Base-by-base conservation (phyloP, 306 rosid species). In the Sophora flavescens region DNA sequence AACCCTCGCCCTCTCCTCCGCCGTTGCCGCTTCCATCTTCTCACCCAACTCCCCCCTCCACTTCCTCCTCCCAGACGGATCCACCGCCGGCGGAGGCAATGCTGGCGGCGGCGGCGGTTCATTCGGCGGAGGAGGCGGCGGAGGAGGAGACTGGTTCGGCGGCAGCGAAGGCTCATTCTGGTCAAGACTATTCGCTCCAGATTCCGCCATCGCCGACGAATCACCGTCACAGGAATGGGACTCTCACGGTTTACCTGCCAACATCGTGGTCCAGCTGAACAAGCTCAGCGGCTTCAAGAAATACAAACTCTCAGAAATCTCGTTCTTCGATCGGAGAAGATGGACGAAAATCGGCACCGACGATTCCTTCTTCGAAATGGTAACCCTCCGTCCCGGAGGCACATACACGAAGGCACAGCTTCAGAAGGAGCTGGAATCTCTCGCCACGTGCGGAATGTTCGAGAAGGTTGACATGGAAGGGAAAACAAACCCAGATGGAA, bases 381-480 rank as follows among this genome's bases (percentile, higher is more conserved):
- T 89, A 17, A 87, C 94, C 0, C 75, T 91, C 60, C 77, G 91
- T 26, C 87, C 92, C 0, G 88, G 89, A 2, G 90, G 91, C 9
- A 32, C 83, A 7, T 91, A 91, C 83, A 81, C 92, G 16, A 91
- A 88, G 72, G 79, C 92, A 1, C 97, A 91, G 72, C 89, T 91
- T 22, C 94, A 91, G 85, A 89, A 89, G 66, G 94, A 91, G 85
- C 89, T 89, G 3, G 91, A 89, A 66, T 70, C 80, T 22, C 83
- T 91, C 0, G 94, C 91, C 10, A 89, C 87, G 16, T 89, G 94
- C 47, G 94, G 94, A 47, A 87, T 89, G 89, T 91, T 91, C 78
- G 91, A 91, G 91, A 91, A 89, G 84, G 92, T 91, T 6, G 89
- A 91, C 38, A 64, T 91, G 92, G 92, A 87, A 63, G 94, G 91